Evolutionary conservation across 73 alveolate species (phyloP).

Genomic region (Tetrahymena malaccensis): DNA sequence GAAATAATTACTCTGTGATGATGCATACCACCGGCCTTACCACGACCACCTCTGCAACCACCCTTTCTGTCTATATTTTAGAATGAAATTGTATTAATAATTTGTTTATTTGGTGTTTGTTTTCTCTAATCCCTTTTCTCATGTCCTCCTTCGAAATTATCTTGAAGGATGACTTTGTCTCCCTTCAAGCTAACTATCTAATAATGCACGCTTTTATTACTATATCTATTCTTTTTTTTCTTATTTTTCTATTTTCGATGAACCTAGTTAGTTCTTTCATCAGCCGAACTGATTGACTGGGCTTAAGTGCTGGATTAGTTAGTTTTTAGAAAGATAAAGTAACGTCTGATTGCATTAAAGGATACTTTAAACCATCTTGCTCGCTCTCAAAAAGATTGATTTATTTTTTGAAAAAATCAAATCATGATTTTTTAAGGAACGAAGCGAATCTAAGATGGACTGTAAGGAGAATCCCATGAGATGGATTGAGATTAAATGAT

Average conservation of each 20-base stretch:
- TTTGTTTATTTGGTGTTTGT: not conserved
- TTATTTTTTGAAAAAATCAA: not conserved
- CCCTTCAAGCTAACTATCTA: not conserved
- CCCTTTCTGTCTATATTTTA: not conserved
- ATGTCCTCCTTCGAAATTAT: not conserved
- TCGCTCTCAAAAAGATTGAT: not conserved
- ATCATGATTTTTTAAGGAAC: not conserved
- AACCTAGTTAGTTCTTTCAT: too few species aligned
- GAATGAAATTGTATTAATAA: not conserved
- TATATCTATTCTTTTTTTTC: not conserved
- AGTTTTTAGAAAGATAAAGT: not conserved
- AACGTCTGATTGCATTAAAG: not conserved
- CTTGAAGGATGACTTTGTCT: not conserved
- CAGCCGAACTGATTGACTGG: not conserved
- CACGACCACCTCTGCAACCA: constrained; percentile 89
- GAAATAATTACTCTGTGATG: constrained; percentile 88
- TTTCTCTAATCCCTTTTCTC: not conserved
- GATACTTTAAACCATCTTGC: not conserved
- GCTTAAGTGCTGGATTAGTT: not conserved
- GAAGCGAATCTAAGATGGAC: not conserved
- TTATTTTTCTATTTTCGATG: not conserved
- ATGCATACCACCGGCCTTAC: constrained; percentile 97
- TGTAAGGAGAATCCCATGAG: not conserved
- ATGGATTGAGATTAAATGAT: constrained; percentile 22
- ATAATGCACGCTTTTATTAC: not conserved